These are phyloP conservation scores for Kuraishia cidri DNA, from an alignment of 805 yeast species.

Conservation along the genomic window DNA sequence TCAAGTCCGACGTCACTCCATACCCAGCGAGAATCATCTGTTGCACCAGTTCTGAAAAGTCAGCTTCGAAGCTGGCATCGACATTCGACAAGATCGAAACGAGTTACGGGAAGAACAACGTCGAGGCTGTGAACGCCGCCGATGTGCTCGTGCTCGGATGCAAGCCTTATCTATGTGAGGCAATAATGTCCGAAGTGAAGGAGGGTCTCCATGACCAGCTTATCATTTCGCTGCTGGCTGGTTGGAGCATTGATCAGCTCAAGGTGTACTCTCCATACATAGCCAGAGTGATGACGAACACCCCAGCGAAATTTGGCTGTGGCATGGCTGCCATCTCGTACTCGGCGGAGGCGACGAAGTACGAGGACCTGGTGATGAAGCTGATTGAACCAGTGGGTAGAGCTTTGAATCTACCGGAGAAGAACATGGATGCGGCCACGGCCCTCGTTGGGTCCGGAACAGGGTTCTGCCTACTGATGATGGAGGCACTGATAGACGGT, in stretches of 20 bases:
- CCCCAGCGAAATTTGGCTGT: constrained; percentile 87
- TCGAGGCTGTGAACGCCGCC: constrained; percentile 50
- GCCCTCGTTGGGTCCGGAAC: constrained; percentile 96
- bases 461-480: constrained; percentile 81
- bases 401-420: constrained; percentile 68
- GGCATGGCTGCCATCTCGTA: constrained; percentile 94
- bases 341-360: constrained; percentile 37
- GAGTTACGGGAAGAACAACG: constrained; percentile 41
- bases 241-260: constrained; percentile 77
- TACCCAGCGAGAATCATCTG: constrained; percentile 70
- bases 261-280: constrained; percentile 42
- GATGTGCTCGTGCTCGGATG: constrained; percentile 75
- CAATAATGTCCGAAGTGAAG: constrained; percentile 44
- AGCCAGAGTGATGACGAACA: constrained; percentile 96
- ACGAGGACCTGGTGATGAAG: constrained; percentile 38
- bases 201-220: constrained; percentile 41
- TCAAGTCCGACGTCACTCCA: constrained; percentile 38
- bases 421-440: constrained; percentile 94
- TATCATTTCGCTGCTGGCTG: constrained; percentile 82
- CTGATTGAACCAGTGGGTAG: constrained; percentile 60
- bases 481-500: constrained; percentile 90
- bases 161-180: constrained; percentile 75
- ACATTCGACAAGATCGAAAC: constrained; percentile 43
- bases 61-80: constrained; percentile 37
- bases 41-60: constrained; percentile 54